phyloP scores from a whole-genome alignment of 257 asterid species.

The Primulina eburnea region DNA sequence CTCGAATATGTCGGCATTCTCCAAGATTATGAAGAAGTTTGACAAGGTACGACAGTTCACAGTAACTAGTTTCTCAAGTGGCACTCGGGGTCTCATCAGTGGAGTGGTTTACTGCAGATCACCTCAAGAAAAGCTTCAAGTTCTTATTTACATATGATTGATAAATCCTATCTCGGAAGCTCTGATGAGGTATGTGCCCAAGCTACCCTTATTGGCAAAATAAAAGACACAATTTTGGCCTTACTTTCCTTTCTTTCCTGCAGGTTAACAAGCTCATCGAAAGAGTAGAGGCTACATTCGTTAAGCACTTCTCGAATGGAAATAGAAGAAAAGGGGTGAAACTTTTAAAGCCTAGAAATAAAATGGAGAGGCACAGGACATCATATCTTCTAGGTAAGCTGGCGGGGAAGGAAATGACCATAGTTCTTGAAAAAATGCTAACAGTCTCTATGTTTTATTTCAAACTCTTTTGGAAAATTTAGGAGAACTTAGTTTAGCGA shows the following conservation, averaged over 20 bases:
- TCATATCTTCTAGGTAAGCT: conserved; percentile 68
- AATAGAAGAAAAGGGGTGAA: conserved; percentile 69
- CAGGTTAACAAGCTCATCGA: conserved; percentile 57
- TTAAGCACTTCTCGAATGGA: conserved; percentile 78
- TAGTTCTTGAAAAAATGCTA: background rate
- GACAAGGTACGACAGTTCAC: conserved; percentile 54
- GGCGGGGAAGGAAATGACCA: background rate
- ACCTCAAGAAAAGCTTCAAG: conserved; percentile 77
- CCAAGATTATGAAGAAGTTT: conserved; percentile 88
- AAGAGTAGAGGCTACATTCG: conserved; percentile 57
- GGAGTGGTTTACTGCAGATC: conserved; percentile 36
- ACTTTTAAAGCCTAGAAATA: conserved; percentile 49
- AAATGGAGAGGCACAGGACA: conserved; percentile 63
- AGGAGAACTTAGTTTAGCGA: background rate
- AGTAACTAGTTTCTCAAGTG: background rate
- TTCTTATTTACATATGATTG: conserved; percentile 66
- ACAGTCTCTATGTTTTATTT: background rate
- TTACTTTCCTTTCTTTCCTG: background rate
- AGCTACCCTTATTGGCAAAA: background rate
- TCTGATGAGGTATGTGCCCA: conserved; percentile 61
- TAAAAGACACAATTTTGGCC: background rate
- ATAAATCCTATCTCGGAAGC: conserved; percentile 61
- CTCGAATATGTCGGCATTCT: conserved; percentile 72
- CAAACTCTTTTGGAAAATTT: no score
- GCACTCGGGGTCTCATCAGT: background rate